Evolutionary conservation across 1,284 basidiomycete species (phyloP).

Genomic region (Ceraceosorus bombacis): DNA sequence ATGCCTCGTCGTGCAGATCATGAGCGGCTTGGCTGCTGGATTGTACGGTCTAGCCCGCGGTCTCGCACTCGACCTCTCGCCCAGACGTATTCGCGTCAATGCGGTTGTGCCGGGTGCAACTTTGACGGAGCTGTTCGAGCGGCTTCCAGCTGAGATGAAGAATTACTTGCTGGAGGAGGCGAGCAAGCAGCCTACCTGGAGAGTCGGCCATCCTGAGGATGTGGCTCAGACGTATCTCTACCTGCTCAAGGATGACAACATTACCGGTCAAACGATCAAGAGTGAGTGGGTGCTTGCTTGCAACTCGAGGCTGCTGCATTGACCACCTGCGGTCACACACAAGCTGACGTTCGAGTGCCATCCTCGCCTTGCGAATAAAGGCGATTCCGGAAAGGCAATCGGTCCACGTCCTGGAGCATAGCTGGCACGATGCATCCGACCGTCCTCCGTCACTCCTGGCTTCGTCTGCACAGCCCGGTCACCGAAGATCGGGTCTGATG

Average conservation of each 20-base stretch:
- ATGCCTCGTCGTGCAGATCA: neutral
- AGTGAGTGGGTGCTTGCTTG: too few species aligned
- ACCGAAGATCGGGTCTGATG: too few species aligned
- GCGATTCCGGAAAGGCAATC: too few species aligned
- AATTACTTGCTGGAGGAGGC: conserved; percentile 9
- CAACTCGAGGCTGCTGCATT: too few species aligned
- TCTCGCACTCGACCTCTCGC: conserved; percentile 19
- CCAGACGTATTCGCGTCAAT: conserved; percentile 21
- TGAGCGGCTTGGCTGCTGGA: conserved; percentile 11
- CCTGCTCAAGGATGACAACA: conserved; percentile 27
- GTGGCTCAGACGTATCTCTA: conserved; percentile 21
- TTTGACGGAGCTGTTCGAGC: neutral
- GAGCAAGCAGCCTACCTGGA: conserved; percentile 4
- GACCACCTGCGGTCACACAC: too few species aligned
- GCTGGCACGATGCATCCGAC: too few species aligned
- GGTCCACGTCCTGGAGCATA: too few species aligned
- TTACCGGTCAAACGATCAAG: conserved; percentile 16
- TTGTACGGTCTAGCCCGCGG: conserved; percentile 16
- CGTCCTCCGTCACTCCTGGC: too few species aligned
- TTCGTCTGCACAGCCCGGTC: too few species aligned
- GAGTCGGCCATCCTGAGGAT: conserved; percentile 15
- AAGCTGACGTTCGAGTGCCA: too few species aligned
- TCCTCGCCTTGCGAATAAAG: too few species aligned
- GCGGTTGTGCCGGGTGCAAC: conserved; percentile 15
- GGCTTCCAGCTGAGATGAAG: conserved; percentile 18